Evolutionary conservation across 768 basidiomycete species (phyloP).

Genomic region (Boletus edulis): DNA sequence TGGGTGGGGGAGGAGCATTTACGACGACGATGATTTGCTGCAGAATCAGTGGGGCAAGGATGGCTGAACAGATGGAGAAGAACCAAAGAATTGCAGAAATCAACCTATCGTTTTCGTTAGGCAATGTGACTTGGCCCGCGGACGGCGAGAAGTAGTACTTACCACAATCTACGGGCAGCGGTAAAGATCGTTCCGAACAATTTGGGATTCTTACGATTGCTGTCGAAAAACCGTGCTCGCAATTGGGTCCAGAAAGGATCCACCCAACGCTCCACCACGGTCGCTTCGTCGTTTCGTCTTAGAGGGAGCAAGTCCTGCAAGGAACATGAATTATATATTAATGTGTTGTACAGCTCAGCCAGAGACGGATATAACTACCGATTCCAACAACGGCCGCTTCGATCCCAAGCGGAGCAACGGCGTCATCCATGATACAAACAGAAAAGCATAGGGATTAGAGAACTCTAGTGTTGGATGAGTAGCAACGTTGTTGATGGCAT

Average conservation of each 20-base stretch:
- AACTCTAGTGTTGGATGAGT: conserved; percentile 20
- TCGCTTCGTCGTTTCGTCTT: conserved; percentile 24
- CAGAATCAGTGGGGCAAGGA: conserved; percentile 25
- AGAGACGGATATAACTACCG: conserved; percentile 29
- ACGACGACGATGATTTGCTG: conserved; percentile 28
- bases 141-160: background rate
- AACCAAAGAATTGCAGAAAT: conserved; percentile 30
- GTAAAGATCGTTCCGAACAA: conserved; percentile 18
- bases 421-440: conserved; percentile 27
- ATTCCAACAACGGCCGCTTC: conserved; percentile 29
- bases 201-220: conserved; percentile 8
- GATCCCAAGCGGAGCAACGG: conserved; percentile 25
- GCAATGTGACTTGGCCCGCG: background rate
- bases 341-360: conserved; percentile 21
- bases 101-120: conserved; percentile 13
- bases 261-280: conserved; percentile 23
- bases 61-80: conserved; percentile 18
- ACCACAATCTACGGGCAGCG: conserved; percentile 18
- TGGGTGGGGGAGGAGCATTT: conserved; percentile 18
- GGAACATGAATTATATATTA: conserved; percentile 12
- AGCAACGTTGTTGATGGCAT: conserved; percentile 15
- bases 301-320: conserved; percentile 26
- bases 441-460: conserved; percentile 11
- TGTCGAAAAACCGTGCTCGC: conserved; percentile 18
- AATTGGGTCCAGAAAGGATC: conserved; percentile 25